Base-by-base conservation (phyloP, 2,329 filamentous ascomycete genomes). In the Neofusicoccum kwambonambiense region DNA sequence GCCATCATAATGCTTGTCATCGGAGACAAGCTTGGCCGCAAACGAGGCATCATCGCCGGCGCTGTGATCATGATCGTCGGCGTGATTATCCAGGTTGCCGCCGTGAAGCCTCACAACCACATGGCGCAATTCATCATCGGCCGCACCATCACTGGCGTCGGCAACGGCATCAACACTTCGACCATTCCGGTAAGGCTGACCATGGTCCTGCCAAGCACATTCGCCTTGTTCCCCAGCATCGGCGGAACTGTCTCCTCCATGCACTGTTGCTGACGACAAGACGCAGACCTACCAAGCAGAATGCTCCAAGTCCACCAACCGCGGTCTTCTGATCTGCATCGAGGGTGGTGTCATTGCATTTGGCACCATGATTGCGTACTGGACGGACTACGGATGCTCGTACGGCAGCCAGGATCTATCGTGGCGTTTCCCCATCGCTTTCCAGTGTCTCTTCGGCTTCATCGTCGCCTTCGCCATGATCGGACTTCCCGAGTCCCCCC, bases 291-390 rank as follows among this genome's bases (percentile, higher is more conserved):
- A 83, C 69, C 82, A 84, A 73, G 81, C 82, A 4, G 83, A 85
- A 68, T 84, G 81, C 68, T 82, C 82, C 3, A 79, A 77, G 64
- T 82, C 85, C 0, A 83, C 81, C 69, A 87, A 87, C 73, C 82
- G 86, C 68, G 86, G 86, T 67, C 80, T 87, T 22, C 74, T 88
- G 60, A 87, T 88, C 69, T 87, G 85, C 72, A 86, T 87, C 57
- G 85, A 81, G 70, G 83, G 80, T 69, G 83, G 82, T 71, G 75
- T 79, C 39, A 82, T 84, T 51, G 81, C 82, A 6, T 81, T 84
- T 61, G 82, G 82, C 39, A 83, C 80, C 7, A 70, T 80, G 15
- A 83, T 84, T 57, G 82, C 82, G 1, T 84, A 84, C 72, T 84
- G 82, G 81, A 69, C 74, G 1, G 74, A 77, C 41, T 77, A 73